Percentiles rank a stretch among this genome's conserved stretches.
Evolutionary conservation across 2,329 filamentous ascomycete genomes (phyloP).

Genomic region (Pseudogymnoascus sp.): DNA sequence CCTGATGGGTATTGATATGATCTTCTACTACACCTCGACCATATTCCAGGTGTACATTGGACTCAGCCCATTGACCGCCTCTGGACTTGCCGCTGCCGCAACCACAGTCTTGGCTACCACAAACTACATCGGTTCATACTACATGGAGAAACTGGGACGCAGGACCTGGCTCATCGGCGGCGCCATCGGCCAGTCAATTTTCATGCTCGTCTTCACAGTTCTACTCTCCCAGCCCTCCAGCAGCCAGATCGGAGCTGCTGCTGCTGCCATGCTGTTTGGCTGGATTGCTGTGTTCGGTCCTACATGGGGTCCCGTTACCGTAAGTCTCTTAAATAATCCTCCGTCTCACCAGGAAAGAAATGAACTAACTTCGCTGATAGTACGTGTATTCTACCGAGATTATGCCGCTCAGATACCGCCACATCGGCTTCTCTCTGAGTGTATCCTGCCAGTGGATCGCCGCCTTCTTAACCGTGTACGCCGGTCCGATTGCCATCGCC

Average conservation of each 20-base stretch:
- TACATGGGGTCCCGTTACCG: constrained; percentile 27
- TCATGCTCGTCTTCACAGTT: constrained; percentile 29
- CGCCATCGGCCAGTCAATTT: constrained; percentile 25
- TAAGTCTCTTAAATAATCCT: constrained; percentile 15
- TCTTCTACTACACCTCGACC: constrained; percentile 18
- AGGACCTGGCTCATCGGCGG: constrained; percentile 28
- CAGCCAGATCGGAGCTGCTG: constrained; percentile 23
- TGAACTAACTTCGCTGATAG: constrained; percentile 14
- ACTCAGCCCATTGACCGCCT: constrained; percentile 12
- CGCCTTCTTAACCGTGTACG: constrained; percentile 33
- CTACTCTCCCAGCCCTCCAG: constrained; percentile 14
- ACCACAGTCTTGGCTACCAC: not conserved
- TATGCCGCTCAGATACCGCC: constrained; percentile 32
- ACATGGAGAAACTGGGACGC: constrained; percentile 27
- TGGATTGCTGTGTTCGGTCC: constrained; percentile 31
- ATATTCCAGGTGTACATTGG: constrained; percentile 16
- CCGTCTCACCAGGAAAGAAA: not conserved
- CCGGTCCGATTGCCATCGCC: constrained; percentile 31
- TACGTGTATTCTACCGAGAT: constrained; percentile 32
- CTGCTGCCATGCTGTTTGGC: constrained; percentile 30
- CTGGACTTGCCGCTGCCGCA: constrained; percentile 13
- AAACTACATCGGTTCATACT: constrained; percentile 23
- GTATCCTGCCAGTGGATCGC: constrained; percentile 32
- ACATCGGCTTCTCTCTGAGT: constrained; percentile 31
- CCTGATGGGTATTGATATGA: constrained; percentile 16